A percentile compares a stretch with the other conserved stretches of the same genome.
These are phyloP conservation scores for Rhynchospora pubera DNA, from an alignment of 176 grass and related monocot genomes.

Conservation along the genomic window DNA sequence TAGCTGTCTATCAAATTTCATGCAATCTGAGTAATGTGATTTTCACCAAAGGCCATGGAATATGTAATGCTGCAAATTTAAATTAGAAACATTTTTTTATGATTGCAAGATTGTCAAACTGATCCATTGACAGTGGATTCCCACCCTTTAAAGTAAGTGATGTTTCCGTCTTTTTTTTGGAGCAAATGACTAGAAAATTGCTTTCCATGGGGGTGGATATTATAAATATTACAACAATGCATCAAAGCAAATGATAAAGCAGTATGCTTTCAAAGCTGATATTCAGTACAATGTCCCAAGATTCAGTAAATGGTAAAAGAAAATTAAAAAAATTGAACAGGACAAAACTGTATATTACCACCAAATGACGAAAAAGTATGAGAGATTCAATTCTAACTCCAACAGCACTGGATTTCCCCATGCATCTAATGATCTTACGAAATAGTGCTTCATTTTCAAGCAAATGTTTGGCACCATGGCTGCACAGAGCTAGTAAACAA, in stretches of 20 bases:
- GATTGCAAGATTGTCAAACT: neutral
- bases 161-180: neutral
- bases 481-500: conserved; percentile 61
- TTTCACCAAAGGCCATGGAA: neutral
- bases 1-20: neutral
- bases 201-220: neutral
- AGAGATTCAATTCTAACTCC: conserved; percentile 50
- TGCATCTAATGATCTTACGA: conserved; percentile 28
- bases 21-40: neutral
- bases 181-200: neutral
- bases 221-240: neutral
- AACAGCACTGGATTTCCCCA: conserved; percentile 31
- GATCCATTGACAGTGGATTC: neutral
- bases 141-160: neutral
- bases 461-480: conserved; percentile 50
- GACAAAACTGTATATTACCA: conserved; percentile 30
- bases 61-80: neutral
- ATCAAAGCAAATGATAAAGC: neutral
- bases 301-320: neutral
- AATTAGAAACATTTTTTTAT: neutral
- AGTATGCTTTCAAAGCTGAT: neutral
- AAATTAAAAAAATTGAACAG: neutral
- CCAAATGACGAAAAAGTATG: conserved; percentile 54
- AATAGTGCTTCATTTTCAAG: conserved; percentile 49
- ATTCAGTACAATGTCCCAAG: neutral